Base-by-base conservation (phyloP, 2,329 filamentous ascomycete genomes). In the Diaporthe humulicola region DNA sequence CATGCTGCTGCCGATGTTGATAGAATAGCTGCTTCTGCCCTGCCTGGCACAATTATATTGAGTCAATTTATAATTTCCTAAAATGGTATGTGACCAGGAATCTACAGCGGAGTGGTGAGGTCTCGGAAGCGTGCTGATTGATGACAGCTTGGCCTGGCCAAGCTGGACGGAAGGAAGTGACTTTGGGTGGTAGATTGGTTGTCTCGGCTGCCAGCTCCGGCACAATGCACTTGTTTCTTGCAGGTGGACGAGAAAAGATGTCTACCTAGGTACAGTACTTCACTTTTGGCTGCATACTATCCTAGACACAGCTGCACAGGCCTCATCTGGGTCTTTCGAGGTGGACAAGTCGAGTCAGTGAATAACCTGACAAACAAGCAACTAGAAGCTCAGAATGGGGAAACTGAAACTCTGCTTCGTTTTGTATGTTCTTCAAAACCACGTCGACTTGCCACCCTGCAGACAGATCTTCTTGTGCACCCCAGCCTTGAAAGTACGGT, bases 171-270 rank as follows among this genome's bases (percentile, higher is more conserved):
- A 22, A 45, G 30, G 19, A 69, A 52, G 45, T 50, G 33, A 54
- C 64, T 40, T 54, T 54, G 22, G 15, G 58, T 69, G 48, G 15
- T 69, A 69, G 64, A 69, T 69, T 69, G 64, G 25, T 9, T 69
- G 64, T 69, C 64, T 69, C 64, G 64, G 64, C 64, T 69, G 22
- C 64, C 48, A 54, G 48, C 64, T 69, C 33, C 17, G 48, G 25
- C 42, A 69, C 64, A 69, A 70, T 73, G n/a, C 36, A 25, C 58
- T 61, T 54, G 60, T 36, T 54, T 6, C 25, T 38, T 30, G 33
- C 45, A 54, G 33, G 48, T 54, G 48, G 22, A 12, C n/a, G 28
- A 19, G 33, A 57, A 50, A 40, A n/a, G 36, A 28, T 28, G 22
- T 22, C 7, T n/a, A n/a, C n/a, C n/a, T n/a, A n/a, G n/a, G n/a